phyloP scores from a whole-genome alignment of 371 early-diverging fungal genomes.

The Circinella umbellata region DNA sequence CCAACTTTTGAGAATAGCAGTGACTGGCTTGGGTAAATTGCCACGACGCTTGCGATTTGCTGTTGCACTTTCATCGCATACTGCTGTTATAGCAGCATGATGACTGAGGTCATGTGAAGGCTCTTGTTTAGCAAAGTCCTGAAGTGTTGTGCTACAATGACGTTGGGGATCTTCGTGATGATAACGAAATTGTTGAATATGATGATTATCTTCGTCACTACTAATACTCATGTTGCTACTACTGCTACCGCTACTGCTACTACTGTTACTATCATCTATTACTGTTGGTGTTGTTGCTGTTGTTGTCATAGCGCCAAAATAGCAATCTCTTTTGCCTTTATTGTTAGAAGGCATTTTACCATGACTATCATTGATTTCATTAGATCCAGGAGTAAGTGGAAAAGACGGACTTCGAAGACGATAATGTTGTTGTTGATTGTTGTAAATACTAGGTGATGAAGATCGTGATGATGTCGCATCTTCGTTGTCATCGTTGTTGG shows the following conservation, averaged over 20 bases:
- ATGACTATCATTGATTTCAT: slow-evolving; percentile 10
- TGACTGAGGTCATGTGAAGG: slow-evolving; percentile 26
- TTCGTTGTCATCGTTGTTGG: not conserved
- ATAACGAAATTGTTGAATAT: slow-evolving; percentile 1
- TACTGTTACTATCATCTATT: not conserved
- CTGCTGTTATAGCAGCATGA: not conserved
- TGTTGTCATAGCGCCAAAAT: not conserved
- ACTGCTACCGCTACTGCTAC: slow-evolving; percentile 3
- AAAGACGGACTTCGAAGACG: slow-evolving; percentile 13
- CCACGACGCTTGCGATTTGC: slow-evolving; percentile 43
- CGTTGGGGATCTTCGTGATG: slow-evolving; percentile 1
- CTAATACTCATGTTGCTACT: slow-evolving; percentile 8
- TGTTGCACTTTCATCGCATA: not conserved
- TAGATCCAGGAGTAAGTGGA: slow-evolving; percentile 22
- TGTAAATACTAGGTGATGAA: not conserved
- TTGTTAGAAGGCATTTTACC: not conserved
- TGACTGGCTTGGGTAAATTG: slow-evolving; percentile 60
- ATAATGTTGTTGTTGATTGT: not conserved
- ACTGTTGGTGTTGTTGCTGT: not conserved
- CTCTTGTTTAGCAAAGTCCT: slow-evolving; percentile 12
- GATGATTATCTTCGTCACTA: slow-evolving; percentile 9
- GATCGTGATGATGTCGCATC: slow-evolving; percentile 2
- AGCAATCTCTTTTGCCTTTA: not conserved
- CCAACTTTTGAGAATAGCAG: slow-evolving; percentile 69
- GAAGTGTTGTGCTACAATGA: slow-evolving; percentile 10